Evolutionary conservation across 129 eudicot species (phyloP), one percentile per base, ranked within the genome.

Genomic region (Smallanthus sonchifolius): DNA sequence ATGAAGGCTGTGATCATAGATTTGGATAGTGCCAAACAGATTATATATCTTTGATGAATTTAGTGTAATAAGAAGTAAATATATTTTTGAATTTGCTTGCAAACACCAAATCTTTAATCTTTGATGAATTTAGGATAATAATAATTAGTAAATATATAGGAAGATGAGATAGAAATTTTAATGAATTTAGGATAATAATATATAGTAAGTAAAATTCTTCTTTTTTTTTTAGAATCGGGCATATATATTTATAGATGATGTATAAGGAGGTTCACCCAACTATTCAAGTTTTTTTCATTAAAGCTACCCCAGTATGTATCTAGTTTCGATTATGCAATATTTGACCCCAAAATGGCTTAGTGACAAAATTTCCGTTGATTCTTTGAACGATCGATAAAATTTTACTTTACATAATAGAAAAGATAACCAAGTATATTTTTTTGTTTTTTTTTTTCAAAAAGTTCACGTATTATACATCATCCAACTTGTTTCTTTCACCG

Each of bases 51-150:
- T 44, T 36, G 47, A 40, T 55, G 54, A 9, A 19, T 42, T 61
- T 60, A 73, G 59, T 60, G 11, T 59, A n/a, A 32, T 24, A 73
- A 30, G 9, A 28, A 73, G 60, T 16, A 11, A 17, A 44, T 32
- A 19, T 34, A 35, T 62, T 43, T 49, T 16, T 45, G 45, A 74
- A 45, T 30, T 19, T 74, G 4, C 70, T 34, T 61, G 51, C 48
- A 74, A 45, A 10, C 28, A 45, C 62, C 15, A 45, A 74, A 45
- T 9, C 60, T 59, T 59, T 59, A 74, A 45, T 9, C 60, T 59
- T 59, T 59, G 17, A 59, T 30, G 1, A 11, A 28, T 28, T 59
- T 59, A 19, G 63, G 2, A 56, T 55, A 8, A 20, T 7, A 55
- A 8, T 34, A 54, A 8, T 34, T 19, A 51, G 10, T 52, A 19